Conservation (phyloP, 1,139 yeast genomes). For the Debaryomyces nepalensis region DNA sequence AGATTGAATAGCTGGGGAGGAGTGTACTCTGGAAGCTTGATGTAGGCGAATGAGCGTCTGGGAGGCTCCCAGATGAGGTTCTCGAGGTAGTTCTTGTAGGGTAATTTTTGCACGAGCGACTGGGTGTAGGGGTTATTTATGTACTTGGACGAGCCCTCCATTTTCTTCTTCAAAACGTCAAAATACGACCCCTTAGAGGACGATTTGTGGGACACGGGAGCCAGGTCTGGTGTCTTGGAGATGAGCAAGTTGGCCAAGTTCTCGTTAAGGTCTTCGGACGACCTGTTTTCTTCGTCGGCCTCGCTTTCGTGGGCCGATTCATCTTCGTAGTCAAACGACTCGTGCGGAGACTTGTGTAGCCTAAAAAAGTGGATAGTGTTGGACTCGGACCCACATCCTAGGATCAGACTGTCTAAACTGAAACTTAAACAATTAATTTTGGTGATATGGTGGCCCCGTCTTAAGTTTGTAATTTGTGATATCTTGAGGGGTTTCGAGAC, state of each 20-base stretch:
- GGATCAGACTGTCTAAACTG: conserved; percentile 50
- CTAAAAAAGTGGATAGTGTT: conserved; percentile 72
- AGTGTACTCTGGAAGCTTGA: conserved; percentile 41
- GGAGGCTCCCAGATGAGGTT: conserved; percentile 53
- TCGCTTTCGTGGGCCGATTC: conserved; percentile 19
- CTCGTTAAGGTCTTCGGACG: conserved; percentile 48
- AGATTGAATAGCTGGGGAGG: conserved; percentile 20
- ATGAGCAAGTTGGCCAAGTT: conserved; percentile 47
- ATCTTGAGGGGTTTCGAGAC: conserved; percentile 21
- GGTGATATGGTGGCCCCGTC: conserved; percentile 72
- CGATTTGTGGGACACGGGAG: conserved; percentile 21
- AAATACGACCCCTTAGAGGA: conserved; percentile 24
- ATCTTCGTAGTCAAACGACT: conserved; percentile 12
- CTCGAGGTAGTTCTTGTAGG: conserved; percentile 48
- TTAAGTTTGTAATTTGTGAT: conserved; percentile 52
- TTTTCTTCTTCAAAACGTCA: conserved; percentile 21
- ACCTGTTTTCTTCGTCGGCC: conserved; percentile 21
- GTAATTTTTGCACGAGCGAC: conserved; percentile 44
- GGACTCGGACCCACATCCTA: conserved; percentile 72
- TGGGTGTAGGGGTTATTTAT: conserved; percentile 44
- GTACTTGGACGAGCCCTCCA: conserved; percentile 25
- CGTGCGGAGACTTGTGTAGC: conserved; percentile 24
- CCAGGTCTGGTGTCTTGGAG: conserved; percentile 28
- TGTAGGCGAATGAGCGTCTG: conserved; percentile 47
- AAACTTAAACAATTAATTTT: conserved; percentile 59